A percentile compares a stretch with the other conserved stretches of the same genome.
Conservation (phyloP, 1,284 basidiomycete species). For the Cystobasidium pallidum region DNA sequence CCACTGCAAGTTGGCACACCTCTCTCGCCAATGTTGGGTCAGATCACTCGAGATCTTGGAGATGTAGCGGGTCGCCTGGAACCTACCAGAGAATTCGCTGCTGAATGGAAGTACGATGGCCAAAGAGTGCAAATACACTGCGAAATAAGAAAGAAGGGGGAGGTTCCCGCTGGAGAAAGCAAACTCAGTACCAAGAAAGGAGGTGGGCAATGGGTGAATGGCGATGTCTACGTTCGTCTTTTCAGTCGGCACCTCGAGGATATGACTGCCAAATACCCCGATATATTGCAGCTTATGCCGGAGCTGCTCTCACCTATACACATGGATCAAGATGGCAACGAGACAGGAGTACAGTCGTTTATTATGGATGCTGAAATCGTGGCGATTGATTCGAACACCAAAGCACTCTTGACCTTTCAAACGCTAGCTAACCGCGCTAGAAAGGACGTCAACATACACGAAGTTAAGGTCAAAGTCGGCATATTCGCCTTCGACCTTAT, state of each 20-base stretch:
- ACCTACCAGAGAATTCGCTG: constrained; percentile 67
- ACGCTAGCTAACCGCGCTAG: constrained; percentile 81
- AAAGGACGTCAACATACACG: constrained; percentile 74
- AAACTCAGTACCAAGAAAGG: constrained; percentile 40
- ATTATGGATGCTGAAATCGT: constrained; percentile 79
- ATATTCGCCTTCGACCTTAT: constrained; percentile 64
- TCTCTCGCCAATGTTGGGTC: constrained; percentile 61
- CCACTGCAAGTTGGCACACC: constrained; percentile 74
- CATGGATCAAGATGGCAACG: constrained; percentile 25
- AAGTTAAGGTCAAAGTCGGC: constrained; percentile 64
- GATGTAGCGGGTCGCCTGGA: constrained; percentile 75
- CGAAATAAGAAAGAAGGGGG: constrained; percentile 36
- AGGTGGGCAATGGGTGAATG: constrained; percentile 52
- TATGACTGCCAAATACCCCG: constrained; percentile 72
- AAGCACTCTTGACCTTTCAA: constrained; percentile 77
- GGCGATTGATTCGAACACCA: constrained; percentile 70
- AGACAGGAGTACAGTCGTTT: constrained; percentile 65
- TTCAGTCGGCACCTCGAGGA: constrained; percentile 84
- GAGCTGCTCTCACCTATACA: constrained; percentile 49
- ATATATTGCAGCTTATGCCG: constrained; percentile 62
- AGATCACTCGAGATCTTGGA: constrained; percentile 73
- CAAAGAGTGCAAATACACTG: constrained; percentile 78
- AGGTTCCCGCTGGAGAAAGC: constrained; percentile 38
- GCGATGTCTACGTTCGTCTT: constrained; percentile 64
- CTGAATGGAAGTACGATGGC: constrained; percentile 83